These are phyloP conservation scores for Ormosia emarginata DNA, from an alignment of 306 rosid genomes.

Conservation along the genomic window DNA sequence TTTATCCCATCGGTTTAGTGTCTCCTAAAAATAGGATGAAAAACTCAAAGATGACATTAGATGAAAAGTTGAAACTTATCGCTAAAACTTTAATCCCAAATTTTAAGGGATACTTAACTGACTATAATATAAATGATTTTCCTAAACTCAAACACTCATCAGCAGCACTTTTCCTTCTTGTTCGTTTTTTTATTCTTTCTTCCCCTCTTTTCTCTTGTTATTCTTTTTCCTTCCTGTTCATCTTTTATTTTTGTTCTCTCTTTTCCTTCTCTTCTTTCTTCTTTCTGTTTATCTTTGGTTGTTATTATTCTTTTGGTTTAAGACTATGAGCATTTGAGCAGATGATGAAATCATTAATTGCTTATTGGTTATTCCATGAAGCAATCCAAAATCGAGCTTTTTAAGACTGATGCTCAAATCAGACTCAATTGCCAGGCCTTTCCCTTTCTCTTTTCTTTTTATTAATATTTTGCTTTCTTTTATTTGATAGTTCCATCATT, in stretches of 20 bases:
- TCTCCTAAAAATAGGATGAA: background rate
- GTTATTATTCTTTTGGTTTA: background rate
- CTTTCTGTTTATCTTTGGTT: background rate
- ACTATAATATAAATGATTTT: background rate
- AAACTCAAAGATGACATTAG: background rate
- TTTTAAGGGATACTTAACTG: background rate
- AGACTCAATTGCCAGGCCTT: background rate
- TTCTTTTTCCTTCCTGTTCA: background rate
- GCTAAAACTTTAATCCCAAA: background rate
- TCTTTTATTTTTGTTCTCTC: background rate
- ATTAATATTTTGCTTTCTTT: background rate
- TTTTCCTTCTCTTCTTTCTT: background rate
- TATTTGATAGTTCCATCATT: background rate
- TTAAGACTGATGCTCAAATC: conserved; percentile 37
- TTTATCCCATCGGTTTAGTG: background rate
- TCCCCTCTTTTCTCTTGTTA: background rate
- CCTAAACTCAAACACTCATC: background rate
- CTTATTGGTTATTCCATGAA: conserved; percentile 34
- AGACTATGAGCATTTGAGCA: conserved; percentile 12
- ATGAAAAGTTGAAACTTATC: background rate
- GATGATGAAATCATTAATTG: conserved; percentile 9
- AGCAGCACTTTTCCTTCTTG: background rate
- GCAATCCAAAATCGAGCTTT: conserved; percentile 31
- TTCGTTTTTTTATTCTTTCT: background rate
- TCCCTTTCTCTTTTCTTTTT: background rate